Percentiles rank a stretch among this genome's conserved stretches.
phyloP scores from a whole-genome alignment of 169 alveolate species.

The Plasmodium coatneyi region DNA sequence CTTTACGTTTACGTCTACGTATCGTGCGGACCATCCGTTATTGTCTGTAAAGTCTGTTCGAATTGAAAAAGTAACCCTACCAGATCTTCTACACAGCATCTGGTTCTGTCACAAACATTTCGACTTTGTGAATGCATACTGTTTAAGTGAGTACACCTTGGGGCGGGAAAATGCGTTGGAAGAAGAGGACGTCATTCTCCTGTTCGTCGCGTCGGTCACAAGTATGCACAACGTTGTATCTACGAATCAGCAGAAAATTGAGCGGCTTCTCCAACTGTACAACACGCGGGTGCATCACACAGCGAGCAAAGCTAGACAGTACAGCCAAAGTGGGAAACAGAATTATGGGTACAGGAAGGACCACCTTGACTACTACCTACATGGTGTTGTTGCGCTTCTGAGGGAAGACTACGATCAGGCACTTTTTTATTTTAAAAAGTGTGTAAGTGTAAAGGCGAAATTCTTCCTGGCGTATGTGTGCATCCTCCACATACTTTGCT shows the following conservation, averaged over 20 bases:
- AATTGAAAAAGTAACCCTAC: constrained; percentile 1
- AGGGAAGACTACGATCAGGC: constrained; percentile 4
- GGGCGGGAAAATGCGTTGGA: constrained; percentile 2
- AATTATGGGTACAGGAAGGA: constrained; percentile 2
- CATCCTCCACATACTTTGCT: background rate
- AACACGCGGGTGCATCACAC: background rate
- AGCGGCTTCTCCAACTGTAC: constrained; percentile 14
- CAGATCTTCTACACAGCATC: constrained; percentile 20
- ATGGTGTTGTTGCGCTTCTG: constrained; percentile 34
- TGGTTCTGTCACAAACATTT: background rate
- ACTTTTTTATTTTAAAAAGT: background rate
- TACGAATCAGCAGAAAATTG: background rate
- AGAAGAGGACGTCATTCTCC: constrained; percentile 14
- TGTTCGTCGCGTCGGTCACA: constrained; percentile 14
- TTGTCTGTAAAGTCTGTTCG: background rate
- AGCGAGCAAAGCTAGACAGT: background rate
- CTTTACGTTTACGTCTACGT: no score
- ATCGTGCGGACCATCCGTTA: background rate
- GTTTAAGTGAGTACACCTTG: constrained; percentile 18
- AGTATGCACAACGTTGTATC: constrained; percentile 1
- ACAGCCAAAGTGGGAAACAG: background rate
- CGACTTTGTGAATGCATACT: constrained; percentile 27
- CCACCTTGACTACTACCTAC: constrained; percentile 27
- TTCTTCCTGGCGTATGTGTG: constrained; percentile 20
- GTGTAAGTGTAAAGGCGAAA: background rate